phyloP scores from a whole-genome alignment of 2,329 filamentous ascomycete genomes.

The Scedosporium dehoogii region DNA sequence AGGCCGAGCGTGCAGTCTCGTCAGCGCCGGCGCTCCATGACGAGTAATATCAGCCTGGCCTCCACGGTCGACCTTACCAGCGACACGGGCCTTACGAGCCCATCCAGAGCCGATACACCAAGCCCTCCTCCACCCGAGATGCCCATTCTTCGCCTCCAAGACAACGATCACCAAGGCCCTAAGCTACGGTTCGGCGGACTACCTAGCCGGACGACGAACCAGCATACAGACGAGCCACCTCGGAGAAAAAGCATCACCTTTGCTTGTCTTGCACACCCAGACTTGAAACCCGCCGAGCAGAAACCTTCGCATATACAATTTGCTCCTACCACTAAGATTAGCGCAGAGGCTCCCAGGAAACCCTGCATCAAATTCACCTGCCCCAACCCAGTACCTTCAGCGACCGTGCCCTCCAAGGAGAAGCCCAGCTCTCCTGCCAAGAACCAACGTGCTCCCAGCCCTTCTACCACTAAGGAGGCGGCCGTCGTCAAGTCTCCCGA shows the following conservation, averaged over 20 bases:
- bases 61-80: conserved; percentile 92
- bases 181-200: background rate
- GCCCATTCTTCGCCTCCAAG: conserved; percentile 30
- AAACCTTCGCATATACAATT: conserved; percentile 23
- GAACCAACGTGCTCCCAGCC: background rate
- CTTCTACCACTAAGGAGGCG: background rate
- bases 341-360: conserved; percentile 46
- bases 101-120: conserved; percentile 75
- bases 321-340: conserved; percentile 43
- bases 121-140: conserved; percentile 71
- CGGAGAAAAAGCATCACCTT: conserved; percentile 11
- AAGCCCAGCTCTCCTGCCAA: conserved; percentile 19
- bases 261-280: conserved; percentile 8
- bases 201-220: background rate
- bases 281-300: conserved; percentile 15
- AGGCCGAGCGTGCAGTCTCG: conserved; percentile 24
- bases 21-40: conserved; percentile 52
- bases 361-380: conserved; percentile 92
- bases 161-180: background rate
- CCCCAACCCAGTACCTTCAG: conserved; percentile 35
- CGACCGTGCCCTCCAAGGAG: conserved; percentile 8
- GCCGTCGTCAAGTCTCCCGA: too few species aligned
- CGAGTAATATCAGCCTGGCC: conserved; percentile 68
- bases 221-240: background rate
- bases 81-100: conserved; percentile 83